A percentile compares a stretch with the other conserved stretches of the same genome.
Evolutionary conservation across 441 rosid species (phyloP).

Genomic region (Arabidopsis lyrata): DNA sequence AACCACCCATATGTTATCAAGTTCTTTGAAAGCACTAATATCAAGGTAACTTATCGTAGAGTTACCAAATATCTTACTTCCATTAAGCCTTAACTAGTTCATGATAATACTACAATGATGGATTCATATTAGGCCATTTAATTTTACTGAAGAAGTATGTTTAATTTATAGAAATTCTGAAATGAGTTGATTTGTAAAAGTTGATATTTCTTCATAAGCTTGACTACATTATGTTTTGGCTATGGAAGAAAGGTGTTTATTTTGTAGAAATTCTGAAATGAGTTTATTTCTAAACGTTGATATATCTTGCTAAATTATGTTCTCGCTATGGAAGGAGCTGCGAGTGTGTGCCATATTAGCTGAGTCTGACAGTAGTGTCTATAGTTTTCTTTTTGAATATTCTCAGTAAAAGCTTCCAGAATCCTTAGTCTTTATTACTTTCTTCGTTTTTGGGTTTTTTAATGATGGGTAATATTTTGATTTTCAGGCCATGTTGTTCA

Average conservation of each 20-base stretch:
- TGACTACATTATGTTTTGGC: neutral
- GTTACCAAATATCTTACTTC: neutral
- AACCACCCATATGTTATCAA: constrained; percentile 86
- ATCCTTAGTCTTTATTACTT: neutral
- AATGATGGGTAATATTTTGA: constrained; percentile 29
- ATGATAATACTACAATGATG: neutral
- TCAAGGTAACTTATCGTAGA: constrained; percentile 59
- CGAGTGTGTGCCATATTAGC: constrained; percentile 10
- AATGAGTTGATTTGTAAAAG: neutral
- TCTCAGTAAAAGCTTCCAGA: neutral
- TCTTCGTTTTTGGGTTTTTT: constrained; percentile 20
- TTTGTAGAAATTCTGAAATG: constrained; percentile 10
- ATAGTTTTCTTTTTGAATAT: neutral
- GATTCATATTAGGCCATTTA: neutral
- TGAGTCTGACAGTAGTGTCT: constrained; percentile 9
- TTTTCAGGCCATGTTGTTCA: constrained; percentile 81
- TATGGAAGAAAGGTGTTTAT: no score
- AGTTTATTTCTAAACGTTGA: neutral
- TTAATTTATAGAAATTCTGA: constrained; percentile 18
- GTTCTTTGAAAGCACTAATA: constrained; percentile 70
- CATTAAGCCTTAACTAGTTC: constrained; percentile 8
- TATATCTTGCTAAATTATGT: neutral
- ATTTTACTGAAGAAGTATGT: neutral
- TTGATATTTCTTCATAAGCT: neutral
- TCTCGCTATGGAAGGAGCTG: neutral